Evolutionary conservation across 148 eudicot species (phyloP).

Genomic region (Silene latifolia): DNA sequence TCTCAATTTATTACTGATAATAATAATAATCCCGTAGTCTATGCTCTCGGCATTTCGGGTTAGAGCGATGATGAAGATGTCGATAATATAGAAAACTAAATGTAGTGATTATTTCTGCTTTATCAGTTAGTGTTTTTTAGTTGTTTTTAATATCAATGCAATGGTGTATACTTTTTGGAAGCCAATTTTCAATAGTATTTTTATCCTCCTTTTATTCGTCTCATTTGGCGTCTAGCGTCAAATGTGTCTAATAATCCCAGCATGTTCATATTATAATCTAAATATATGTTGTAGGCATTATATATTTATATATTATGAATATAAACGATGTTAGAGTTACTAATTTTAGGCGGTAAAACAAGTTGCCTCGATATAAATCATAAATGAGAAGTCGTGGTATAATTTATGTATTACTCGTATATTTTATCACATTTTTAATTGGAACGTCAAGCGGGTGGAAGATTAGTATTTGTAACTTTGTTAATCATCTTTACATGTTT

Average conservation of each 20-base stretch:
- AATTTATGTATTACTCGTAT: no score
- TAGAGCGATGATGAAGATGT: neutral
- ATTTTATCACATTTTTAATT: no score
- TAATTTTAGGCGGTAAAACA: neutral
- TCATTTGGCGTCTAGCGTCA: no score
- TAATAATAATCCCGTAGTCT: no score
- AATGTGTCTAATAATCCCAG: no score
- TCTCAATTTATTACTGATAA: neutral
- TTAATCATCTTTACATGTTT: no score
- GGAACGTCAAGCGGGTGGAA: no score
- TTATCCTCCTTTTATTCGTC: no score
- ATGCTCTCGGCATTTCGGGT: neutral
- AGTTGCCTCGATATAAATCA: neutral
- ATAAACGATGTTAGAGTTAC: neutral
- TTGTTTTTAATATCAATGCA: neutral
- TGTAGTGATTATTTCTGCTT: neutral
- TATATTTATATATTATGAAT: neutral
- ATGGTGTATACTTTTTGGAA: neutral
- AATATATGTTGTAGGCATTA: neutral
- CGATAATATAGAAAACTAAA: neutral
- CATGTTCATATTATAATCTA: neutral
- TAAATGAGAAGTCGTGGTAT: neutral
- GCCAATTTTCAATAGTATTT: no score
- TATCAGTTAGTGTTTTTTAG: no score
- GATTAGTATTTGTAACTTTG: no score